Evolutionary conservation across 805 yeast species (phyloP).

Genomic region (Teunomyces panamensis): DNA sequence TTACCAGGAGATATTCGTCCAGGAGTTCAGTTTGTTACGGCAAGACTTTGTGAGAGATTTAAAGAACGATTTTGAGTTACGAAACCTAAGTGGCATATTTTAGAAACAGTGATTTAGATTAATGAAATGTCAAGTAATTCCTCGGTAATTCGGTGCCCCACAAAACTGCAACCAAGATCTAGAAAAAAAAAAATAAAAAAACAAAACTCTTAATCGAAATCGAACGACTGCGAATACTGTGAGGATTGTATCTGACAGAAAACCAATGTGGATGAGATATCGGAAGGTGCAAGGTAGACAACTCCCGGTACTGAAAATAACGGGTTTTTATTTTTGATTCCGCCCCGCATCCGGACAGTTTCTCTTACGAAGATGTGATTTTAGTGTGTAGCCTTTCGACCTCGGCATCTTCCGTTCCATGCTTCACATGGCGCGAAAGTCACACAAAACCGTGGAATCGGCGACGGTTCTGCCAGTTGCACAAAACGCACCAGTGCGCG

Average conservation of each 20-base stretch:
- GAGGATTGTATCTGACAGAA: no score
- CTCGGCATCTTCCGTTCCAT: background rate
- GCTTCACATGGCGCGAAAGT: background rate
- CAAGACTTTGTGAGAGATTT: conserved; percentile 50
- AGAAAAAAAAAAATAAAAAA: background rate
- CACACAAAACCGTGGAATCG: background rate
- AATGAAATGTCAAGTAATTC: background rate
- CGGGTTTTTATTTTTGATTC: no score
- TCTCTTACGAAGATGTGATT: no score
- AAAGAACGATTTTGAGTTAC: conserved; percentile 49
- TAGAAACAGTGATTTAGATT: conserved; percentile 7
- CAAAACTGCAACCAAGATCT: background rate
- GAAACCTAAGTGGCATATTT: conserved; percentile 36
- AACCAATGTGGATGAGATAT: background rate
- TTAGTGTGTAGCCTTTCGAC: background rate
- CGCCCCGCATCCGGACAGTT: no score
- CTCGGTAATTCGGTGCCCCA: conserved; percentile 1
- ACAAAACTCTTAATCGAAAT: no score
- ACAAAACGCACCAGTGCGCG: no score
- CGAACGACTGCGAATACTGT: no score
- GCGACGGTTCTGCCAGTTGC: no score
- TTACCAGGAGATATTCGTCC: conserved; percentile 34
- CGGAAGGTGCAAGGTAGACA: background rate
- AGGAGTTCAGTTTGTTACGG: conserved; percentile 42
- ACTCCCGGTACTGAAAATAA: no score